Base-by-base conservation (phyloP, 2,329 filamentous ascomycete genomes). In the Pleoardoris graminearum region DNA sequence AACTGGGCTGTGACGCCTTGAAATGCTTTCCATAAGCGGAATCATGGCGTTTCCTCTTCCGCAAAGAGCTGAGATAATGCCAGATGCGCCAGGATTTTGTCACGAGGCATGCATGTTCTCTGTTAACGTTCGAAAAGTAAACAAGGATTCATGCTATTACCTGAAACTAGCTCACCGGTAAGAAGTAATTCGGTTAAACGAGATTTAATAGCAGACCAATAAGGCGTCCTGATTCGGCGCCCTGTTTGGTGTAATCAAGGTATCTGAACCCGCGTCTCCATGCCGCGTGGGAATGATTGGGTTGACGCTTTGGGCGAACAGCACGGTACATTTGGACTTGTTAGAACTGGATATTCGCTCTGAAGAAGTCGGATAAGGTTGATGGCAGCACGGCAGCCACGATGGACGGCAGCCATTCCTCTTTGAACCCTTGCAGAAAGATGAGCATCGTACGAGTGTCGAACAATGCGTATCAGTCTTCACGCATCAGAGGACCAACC, bases 371-470 rank as follows among this genome's bases (percentile, higher is more conserved):
- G 23, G 22, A 17, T 19, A 14, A 37, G 44, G 14, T 22, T 12
- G 21, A 22, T 7, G 2, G 33, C 6, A 4, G n/a, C 14, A 16
- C 33, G 33, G n/a, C 44, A 47, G 44, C 22, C 32, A 30, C 23
- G 25, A 21, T 37, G 19, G 33, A 37, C 5, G 22, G 44, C 33
- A 29, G 32, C 14, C 10, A 14, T 30, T 12, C 17, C 23, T 17
- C 12, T 47, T 27, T 27, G 6, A 27, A 6, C 25, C 10, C 16
- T 38, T 21, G n/a, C 44, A 21, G 14, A n/a, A 22, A 30, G 23
- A 21, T n/a, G 11, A 21, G 37, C 4, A 36, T 47, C 33, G 33
- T 47, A 47, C 44, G 44, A 47, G 33, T 12, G 16, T 45, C 22
- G 44, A 29, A 30, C 32, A 32, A 47, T 30, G n/a, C n/a, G n/a